phyloP scores from a whole-genome alignment of 768 basidiomycete genomes.

The Podaxis sp. region DNA sequence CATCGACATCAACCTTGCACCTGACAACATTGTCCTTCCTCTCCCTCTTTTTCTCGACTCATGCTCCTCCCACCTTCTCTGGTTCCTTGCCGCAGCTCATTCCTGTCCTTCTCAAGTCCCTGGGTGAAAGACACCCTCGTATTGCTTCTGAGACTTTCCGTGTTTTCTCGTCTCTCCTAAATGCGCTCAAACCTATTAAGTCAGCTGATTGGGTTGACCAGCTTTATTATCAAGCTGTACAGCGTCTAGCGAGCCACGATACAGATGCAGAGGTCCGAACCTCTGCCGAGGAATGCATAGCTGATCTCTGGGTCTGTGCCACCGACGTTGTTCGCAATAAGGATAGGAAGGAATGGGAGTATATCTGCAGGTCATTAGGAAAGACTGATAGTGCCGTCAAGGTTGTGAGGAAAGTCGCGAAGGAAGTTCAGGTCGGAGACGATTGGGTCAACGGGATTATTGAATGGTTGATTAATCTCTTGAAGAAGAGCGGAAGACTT shows the following conservation, averaged over 20 bases:
- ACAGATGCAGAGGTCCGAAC: constrained; percentile 90
- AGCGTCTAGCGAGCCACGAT: constrained; percentile 71
- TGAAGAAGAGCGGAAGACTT: constrained; percentile 76
- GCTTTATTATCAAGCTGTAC: constrained; percentile 74
- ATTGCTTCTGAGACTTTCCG: constrained; percentile 87
- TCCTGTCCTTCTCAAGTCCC: constrained; percentile 70
- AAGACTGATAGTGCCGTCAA: constrained; percentile 75
- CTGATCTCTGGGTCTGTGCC: constrained; percentile 86
- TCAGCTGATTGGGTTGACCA: constrained; percentile 64
- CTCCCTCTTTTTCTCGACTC: constrained; percentile 73
- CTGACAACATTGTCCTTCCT: constrained; percentile 86
- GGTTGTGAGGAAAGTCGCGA: constrained; percentile 84
- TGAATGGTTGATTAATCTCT: constrained; percentile 70
- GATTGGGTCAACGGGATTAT: constrained; percentile 82
- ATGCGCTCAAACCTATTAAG: constrained; percentile 69
- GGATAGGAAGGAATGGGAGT: constrained; percentile 78
- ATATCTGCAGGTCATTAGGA: constrained; percentile 67
- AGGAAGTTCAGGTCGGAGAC: constrained; percentile 65
- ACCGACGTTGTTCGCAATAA: constrained; percentile 67
- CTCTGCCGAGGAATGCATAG: constrained; percentile 80
- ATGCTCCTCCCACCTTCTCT: constrained; percentile 60
- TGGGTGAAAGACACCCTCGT: constrained; percentile 84
- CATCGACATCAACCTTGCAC: constrained; percentile 80
- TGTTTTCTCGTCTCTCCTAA: constrained; percentile 81
- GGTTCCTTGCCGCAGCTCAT: constrained; percentile 65